These are phyloP conservation scores for Aspergillus coremiiformis DNA, from an alignment of 495 filamentous ascomycete genomes.

Conservation along the genomic window DNA sequence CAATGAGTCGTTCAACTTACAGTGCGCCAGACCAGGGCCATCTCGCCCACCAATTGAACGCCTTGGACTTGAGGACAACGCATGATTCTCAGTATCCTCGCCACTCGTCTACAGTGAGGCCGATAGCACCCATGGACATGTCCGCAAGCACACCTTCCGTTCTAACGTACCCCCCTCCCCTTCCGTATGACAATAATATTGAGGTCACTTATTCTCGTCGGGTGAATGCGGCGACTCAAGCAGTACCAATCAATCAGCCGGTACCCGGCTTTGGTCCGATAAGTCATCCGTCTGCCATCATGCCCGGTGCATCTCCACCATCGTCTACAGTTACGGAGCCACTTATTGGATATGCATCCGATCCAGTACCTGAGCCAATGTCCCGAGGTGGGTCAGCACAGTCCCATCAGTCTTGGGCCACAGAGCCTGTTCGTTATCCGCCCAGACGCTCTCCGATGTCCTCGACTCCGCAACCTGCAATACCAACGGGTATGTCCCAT, in stretches of 20 bases:
- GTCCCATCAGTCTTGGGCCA: conserved; percentile 36
- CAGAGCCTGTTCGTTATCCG: conserved; percentile 29
- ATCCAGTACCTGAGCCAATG: conserved; percentile 26
- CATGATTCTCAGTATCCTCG: conserved; percentile 21
- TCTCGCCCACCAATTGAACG: conserved; percentile 12
- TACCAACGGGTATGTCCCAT: not conserved
- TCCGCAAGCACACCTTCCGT: conserved; percentile 28
- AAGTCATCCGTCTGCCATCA: conserved; percentile 35
- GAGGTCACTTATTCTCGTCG: conserved; percentile 15
- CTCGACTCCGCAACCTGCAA: not conserved
- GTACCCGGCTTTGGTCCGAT: conserved; percentile 6
- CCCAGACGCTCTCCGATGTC: conserved; percentile 23
- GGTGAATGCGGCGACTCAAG: conserved; percentile 1
- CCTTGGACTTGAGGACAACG: conserved; percentile 19
- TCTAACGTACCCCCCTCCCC: conserved; percentile 15
- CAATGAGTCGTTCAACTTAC: conserved; percentile 27
- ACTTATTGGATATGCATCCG: conserved; percentile 18
- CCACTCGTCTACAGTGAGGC: conserved; percentile 16
- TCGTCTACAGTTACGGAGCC: conserved; percentile 11
- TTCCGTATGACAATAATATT: conserved; percentile 30
- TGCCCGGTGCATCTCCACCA: conserved; percentile 30
- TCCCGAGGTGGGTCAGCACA: conserved; percentile 27
- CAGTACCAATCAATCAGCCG: conserved; percentile 3
- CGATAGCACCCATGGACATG: conserved; percentile 19
- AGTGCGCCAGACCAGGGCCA: conserved; percentile 29